Evolutionary conservation across 345 rosid species (phyloP).

Genomic region (Hibiscus mutabilis): DNA sequence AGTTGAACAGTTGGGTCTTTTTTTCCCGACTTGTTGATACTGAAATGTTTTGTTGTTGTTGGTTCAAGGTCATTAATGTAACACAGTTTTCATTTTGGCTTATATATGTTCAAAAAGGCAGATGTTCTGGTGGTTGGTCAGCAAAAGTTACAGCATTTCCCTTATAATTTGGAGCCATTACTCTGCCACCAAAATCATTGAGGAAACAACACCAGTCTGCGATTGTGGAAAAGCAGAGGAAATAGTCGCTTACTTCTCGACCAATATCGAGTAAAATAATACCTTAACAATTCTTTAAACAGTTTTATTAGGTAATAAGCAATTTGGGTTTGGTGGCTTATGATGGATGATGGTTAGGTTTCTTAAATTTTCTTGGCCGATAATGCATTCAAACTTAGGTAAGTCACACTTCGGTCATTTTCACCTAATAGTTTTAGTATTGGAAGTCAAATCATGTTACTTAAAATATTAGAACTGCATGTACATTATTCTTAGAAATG

Average conservation of each 20-base stretch:
- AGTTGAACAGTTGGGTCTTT: background rate
- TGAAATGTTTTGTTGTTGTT: background rate
- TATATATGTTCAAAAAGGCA: background rate
- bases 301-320: background rate
- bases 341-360: background rate
- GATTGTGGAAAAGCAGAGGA: background rate
- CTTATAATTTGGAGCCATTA: background rate
- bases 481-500: too few relatives aligned
- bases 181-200: background rate
- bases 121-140: background rate
- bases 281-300: background rate
- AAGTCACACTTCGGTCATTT: background rate
- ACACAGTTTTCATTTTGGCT: background rate
- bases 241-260: background rate
- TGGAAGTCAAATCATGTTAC: background rate
- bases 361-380: background rate
- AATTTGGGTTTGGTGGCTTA: background rate
- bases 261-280: background rate
- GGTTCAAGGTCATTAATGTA: conserved; percentile 6
- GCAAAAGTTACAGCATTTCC: background rate
- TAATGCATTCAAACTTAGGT: conserved; percentile 2
- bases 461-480: too few relatives aligned
- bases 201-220: background rate
- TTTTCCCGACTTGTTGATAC: background rate
- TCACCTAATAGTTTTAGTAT: background rate